Evolutionary conservation across 768 basidiomycete genomes (phyloP).

Genomic region (Tulasnella sp.): DNA sequence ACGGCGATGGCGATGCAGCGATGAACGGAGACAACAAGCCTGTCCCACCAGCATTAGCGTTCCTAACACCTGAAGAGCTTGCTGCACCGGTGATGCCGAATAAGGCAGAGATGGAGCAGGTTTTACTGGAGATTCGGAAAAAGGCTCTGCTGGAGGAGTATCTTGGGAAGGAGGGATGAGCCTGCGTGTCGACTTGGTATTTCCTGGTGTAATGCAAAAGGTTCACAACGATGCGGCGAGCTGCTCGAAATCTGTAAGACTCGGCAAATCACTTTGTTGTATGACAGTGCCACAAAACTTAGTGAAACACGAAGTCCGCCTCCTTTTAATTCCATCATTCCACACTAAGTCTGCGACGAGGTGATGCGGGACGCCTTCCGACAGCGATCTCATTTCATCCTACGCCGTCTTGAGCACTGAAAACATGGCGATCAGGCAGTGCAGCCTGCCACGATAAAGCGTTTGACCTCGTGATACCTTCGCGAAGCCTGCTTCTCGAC

Average conservation of each 20-base stretch:
- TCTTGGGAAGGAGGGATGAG: constrained; percentile 32
- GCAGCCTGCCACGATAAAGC: too few relatives aligned
- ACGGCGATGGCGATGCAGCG: constrained; percentile 32
- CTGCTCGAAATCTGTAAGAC: not conserved
- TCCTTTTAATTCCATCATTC: not conserved
- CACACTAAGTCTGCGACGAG: not conserved
- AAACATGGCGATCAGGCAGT: too few relatives aligned
- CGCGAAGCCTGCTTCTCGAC: too few relatives aligned
- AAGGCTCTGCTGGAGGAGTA: constrained; percentile 74
- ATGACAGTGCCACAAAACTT: not conserved
- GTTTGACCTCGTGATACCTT: too few relatives aligned
- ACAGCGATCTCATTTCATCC: too few relatives aligned
- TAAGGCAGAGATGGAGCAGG: constrained; percentile 64
- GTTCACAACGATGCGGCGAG: not conserved
- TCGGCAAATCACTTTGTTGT: too few relatives aligned
- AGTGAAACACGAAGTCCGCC: not conserved
- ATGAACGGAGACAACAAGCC: constrained; percentile 18
- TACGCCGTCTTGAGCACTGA: too few relatives aligned
- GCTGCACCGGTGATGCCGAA: constrained; percentile 66
- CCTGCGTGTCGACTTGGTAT: not conserved
- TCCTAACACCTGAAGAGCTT: constrained; percentile 61
- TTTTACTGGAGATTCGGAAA: constrained; percentile 67
- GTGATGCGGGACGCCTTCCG: not conserved
- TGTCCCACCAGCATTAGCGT: constrained; percentile 36
- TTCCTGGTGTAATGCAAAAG: not conserved